Base-by-base conservation (phyloP, 306 rosid species). In the Benincasa hispida region DNA sequence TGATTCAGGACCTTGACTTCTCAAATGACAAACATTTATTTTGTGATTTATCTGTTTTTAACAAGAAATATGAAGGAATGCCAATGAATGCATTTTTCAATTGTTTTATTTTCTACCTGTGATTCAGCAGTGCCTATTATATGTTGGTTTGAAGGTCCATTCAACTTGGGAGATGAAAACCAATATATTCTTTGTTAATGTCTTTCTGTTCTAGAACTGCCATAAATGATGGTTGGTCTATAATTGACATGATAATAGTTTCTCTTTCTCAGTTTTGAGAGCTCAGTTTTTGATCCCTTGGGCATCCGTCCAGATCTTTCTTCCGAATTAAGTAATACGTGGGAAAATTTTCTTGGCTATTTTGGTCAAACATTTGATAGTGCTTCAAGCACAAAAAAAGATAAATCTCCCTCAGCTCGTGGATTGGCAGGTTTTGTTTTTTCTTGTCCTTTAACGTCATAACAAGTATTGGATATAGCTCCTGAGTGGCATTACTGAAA, bases 351-450 rank as follows among this genome's bases (percentile, higher is more conserved):
- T 50, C 58, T 75, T 8, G 73, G 78, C 72, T 61, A 84, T 72
- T 79, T 90, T 51, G 81, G 91, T 35, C 91, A 89, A 78, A 80
- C 87, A 56, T 87, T 80, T 57, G 83, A 83, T 78, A 87, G 96
- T 77, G 14, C 89, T 76, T 89, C 97, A 25, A 69, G 91, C 62
- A 78, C 96, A 18, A 89, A 87, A 79, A 90, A 86, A 83, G 96
- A 84, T 22, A 93, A 90, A 76, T 84, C 96, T 73, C 79, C 79
- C 56, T 80, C 93, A 41, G 79, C 93, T 50, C 88, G 96, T 78
- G 97, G 98, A 63, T 86, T 84, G 67, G 98, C 97, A 83, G 98
- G 97, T 93, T 81, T 70, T 57, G 67, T 76, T 78, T 76, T 76
- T 78, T 76, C 56, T 77, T 57, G 83, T 67, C 78, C 60, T 54